Evolutionary conservation across 2,329 filamentous ascomycete genomes (phyloP).

Genomic region (Microascus cirrosus): DNA sequence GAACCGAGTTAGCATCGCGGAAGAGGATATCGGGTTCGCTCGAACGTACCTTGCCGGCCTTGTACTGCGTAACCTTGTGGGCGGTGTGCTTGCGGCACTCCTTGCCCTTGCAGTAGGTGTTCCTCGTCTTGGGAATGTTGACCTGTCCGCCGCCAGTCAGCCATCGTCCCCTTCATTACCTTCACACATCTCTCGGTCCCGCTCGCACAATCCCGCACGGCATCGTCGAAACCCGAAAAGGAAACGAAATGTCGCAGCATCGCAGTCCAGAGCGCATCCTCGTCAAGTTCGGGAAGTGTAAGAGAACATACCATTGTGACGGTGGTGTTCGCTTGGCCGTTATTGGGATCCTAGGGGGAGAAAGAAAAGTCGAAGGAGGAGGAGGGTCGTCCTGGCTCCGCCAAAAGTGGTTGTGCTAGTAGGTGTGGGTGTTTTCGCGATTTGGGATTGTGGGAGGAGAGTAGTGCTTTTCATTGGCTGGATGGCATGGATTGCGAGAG

Average conservation of each 20-base stretch:
- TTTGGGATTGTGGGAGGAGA: not conserved
- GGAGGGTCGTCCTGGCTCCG: not conserved
- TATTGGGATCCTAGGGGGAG: slow-evolving; percentile 1
- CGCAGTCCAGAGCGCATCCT: not conserved
- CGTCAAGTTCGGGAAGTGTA: slow-evolving; percentile 5
- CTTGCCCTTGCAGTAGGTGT: slow-evolving; percentile 97
- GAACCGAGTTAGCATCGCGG: not conserved
- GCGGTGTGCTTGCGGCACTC: slow-evolving; percentile 86
- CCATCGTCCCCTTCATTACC: slow-evolving; percentile 14
- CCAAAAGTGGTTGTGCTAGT: not conserved
- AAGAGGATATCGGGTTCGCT: not conserved
- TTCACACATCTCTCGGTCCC: slow-evolving; percentile 19
- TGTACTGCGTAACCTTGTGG: slow-evolving; percentile 95
- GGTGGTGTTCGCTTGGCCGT: slow-evolving; percentile 8
- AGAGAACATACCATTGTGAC: slow-evolving; percentile 36
- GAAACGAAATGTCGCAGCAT: not conserved
- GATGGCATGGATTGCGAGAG: not conserved
- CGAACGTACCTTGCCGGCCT: slow-evolving; percentile 70
- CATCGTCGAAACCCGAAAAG: slow-evolving; percentile 4
- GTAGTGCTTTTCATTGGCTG: not conserved
- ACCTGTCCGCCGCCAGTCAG: slow-evolving; percentile 38
- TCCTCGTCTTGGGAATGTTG: slow-evolving; percentile 96
- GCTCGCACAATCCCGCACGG: slow-evolving; percentile 5
- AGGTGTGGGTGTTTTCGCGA: not conserved
- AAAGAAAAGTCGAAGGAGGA: not conserved